A percentile compares a stretch with the other conserved stretches of the same genome.
phyloP scores from a whole-genome alignment of 164 flowering plant genomes.

The Sextonia rubra region DNA sequence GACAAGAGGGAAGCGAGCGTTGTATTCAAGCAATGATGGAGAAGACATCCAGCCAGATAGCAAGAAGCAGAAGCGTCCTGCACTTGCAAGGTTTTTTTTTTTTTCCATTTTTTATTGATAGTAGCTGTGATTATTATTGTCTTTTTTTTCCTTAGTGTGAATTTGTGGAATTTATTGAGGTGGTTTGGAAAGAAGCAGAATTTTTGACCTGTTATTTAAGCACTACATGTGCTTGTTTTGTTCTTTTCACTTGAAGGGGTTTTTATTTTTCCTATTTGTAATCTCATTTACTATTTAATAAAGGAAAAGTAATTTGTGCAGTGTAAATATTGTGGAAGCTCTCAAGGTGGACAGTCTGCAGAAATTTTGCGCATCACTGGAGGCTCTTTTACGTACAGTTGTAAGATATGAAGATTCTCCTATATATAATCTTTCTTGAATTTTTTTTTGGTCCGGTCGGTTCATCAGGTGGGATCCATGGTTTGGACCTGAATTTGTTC shows the following conservation, averaged over 20 bases:
- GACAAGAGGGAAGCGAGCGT: no score
- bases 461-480: no score
- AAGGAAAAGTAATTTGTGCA: constrained; percentile 33
- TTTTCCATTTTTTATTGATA: not conserved
- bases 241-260: no score
- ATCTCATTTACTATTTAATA: constrained; percentile 5
- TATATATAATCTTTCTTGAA: not conserved
- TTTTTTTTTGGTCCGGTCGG: no score
- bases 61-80: no score
- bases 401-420: no score
- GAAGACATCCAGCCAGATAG: no score
- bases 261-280: no score
- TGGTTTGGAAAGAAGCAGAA: not conserved
- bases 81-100: no score
- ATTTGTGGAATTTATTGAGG: not conserved
- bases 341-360: constrained; percentile 94
- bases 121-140: not conserved
- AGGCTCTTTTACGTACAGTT: constrained; percentile 95
- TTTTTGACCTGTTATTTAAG: not conserved
- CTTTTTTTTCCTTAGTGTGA: not conserved
- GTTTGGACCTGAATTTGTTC: no score
- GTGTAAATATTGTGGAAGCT: constrained; percentile 98
- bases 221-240: no score
- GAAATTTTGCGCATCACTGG: constrained; percentile 91
- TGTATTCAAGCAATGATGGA: no score